These are phyloP conservation scores for Penicillium waksmanii DNA, from an alignment of 495 filamentous ascomycete genomes.

Conservation along the genomic window DNA sequence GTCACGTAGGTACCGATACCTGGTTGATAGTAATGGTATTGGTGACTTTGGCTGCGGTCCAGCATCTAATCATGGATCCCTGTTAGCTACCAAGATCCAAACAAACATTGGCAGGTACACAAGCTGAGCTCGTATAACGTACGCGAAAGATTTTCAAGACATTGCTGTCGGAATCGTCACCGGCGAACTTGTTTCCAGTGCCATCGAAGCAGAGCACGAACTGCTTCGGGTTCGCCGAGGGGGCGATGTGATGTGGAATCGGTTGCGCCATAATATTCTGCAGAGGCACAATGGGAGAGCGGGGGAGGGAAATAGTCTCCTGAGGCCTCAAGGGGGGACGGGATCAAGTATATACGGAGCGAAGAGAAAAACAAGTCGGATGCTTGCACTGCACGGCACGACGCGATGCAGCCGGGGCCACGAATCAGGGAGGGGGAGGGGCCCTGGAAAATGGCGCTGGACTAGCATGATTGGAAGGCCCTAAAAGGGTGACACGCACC, in stretches of 20 bases:
- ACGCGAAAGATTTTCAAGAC: conserved; percentile 82
- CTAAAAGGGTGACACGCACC: conserved; percentile 18
- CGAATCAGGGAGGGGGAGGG: conserved; percentile 13
- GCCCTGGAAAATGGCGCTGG: background rate
- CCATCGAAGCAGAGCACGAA: conserved; percentile 89
- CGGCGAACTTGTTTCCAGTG: conserved; percentile 84
- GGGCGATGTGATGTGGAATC: conserved; percentile 16
- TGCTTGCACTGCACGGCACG: background rate
- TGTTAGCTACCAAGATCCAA: background rate
- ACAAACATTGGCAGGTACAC: background rate
- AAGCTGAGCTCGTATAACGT: conserved; percentile 20
- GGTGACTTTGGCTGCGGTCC: conserved; percentile 55
- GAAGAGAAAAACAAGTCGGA: conserved; percentile 3
- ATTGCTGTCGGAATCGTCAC: conserved; percentile 82
- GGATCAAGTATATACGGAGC: conserved; percentile 16
- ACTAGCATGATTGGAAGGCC: conserved; percentile 14
- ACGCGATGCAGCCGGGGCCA: conserved; percentile 9
- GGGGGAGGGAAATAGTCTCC: background rate
- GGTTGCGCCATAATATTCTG: conserved; percentile 16
- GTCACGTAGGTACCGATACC: conserved; percentile 86
- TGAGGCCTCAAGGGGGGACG: background rate
- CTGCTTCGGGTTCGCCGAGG: conserved; percentile 42
- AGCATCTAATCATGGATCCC: conserved; percentile 45
- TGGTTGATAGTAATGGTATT: conserved; percentile 55
- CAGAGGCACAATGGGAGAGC: background rate